Evolutionary conservation across 768 basidiomycete species (phyloP).

Genomic region (Phaffia tasmanica): DNA sequence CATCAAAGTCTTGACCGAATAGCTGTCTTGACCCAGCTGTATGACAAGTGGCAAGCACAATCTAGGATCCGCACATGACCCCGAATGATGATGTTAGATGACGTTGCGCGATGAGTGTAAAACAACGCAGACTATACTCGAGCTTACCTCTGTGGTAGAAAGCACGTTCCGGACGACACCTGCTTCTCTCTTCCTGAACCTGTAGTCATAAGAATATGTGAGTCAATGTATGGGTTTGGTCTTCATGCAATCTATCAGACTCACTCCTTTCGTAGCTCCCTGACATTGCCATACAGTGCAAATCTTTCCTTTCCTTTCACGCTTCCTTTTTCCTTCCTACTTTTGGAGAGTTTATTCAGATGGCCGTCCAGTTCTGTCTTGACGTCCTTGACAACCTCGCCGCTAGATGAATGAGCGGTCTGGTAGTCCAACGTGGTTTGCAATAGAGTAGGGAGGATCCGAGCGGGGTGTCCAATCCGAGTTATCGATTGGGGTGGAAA

Average conservation of each 20-base stretch:
- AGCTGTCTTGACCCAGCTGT: slow-evolving; percentile 78
- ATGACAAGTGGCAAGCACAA: slow-evolving; percentile 90
- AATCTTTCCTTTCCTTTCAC: slow-evolving; percentile 57
- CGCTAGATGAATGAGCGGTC: slow-evolving; percentile 44
- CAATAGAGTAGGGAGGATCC: slow-evolving; percentile 56
- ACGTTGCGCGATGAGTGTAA: background rate
- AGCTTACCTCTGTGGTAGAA: slow-evolving; percentile 56
- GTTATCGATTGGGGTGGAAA: slow-evolving; percentile 46
- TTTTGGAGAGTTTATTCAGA: slow-evolving; percentile 55
- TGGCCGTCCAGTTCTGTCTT: slow-evolving; percentile 70
- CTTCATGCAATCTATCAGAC: slow-evolving; percentile 30
- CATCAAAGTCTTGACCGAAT: slow-evolving; percentile 67
- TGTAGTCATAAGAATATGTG: slow-evolving; percentile 34
- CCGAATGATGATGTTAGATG: background rate
- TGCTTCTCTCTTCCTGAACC: slow-evolving; percentile 79
- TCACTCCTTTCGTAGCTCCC: slow-evolving; percentile 79
- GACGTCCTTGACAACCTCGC: slow-evolving; percentile 73
- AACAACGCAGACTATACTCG: background rate
- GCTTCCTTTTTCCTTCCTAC: slow-evolving; percentile 41
- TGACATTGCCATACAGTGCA: slow-evolving; percentile 78
- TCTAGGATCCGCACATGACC: slow-evolving; percentile 39
- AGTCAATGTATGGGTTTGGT: background rate
- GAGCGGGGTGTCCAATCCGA: slow-evolving; percentile 89
- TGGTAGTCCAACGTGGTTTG: slow-evolving; percentile 41
- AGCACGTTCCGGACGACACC: slow-evolving; percentile 73